Conservation (phyloP, 768 basidiomycete species). For the Pleurotus ostreatus region DNA sequence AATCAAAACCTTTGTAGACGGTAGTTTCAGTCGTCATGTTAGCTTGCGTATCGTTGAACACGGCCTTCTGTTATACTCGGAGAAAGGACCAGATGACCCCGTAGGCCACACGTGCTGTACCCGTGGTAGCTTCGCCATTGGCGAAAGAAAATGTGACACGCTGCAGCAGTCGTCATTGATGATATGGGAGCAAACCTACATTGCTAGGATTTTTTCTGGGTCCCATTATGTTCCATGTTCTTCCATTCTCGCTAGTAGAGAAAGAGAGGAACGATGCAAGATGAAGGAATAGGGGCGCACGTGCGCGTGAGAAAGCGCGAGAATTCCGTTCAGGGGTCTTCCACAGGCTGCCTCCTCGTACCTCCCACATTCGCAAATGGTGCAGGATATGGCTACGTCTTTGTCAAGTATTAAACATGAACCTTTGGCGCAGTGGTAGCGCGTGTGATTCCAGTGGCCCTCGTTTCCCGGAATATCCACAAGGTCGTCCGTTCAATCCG, state of each 20-base stretch:
- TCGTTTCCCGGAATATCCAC: neutral
- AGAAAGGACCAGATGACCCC: neutral
- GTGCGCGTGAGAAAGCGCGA: too few relatives aligned
- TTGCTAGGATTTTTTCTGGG: neutral
- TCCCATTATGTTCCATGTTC: neutral
- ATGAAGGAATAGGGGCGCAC: too few relatives aligned
- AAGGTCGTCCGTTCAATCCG: slow-evolving; percentile 14
- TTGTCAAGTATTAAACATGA: neutral
- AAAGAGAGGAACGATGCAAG: too few relatives aligned
- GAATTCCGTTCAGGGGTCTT: too few relatives aligned
- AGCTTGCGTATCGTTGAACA: neutral
- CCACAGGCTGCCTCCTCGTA: too few relatives aligned
- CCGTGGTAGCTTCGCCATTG: neutral
- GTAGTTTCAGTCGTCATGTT: neutral
- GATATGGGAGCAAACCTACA: neutral
- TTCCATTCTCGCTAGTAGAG: too few relatives aligned
- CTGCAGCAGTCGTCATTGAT: neutral
- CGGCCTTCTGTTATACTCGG: neutral
- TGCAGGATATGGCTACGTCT: too few relatives aligned
- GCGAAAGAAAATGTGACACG: neutral
- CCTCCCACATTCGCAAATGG: too few relatives aligned
- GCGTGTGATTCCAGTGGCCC: slow-evolving; percentile 10
- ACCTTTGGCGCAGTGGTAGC: slow-evolving; percentile 14
- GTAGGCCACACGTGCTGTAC: too few relatives aligned
- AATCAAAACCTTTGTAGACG: neutral